A percentile compares a stretch with the other conserved stretches of the same genome.
phyloP scores from a whole-genome alignment of 2,329 filamentous ascomycete genomes.

The Trichoderma aggressivum region DNA sequence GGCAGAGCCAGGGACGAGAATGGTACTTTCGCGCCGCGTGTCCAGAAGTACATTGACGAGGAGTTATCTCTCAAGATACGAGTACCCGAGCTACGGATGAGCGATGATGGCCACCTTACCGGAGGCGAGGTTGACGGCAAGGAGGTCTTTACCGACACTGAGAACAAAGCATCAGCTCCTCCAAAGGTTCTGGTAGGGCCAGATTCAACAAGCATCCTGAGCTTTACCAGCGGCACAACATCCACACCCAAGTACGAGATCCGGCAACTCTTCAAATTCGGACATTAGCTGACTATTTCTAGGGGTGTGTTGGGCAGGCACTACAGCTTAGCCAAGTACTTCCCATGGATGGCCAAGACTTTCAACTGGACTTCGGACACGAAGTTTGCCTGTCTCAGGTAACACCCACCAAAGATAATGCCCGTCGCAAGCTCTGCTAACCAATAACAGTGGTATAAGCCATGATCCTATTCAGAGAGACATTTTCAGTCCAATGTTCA shows the following conservation, averaged over 20 bases:
- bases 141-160: constrained; percentile 61
- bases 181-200: constrained; percentile 72
- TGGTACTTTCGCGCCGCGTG: constrained; percentile 40
- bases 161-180: constrained; percentile 50
- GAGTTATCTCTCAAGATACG: constrained; percentile 70
- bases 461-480: constrained; percentile 66
- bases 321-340: constrained; percentile 81
- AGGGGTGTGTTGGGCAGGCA: constrained; percentile 78
- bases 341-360: constrained; percentile 76
- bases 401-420: background rate
- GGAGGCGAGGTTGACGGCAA: constrained; percentile 64
- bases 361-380: background rate
- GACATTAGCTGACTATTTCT: background rate
- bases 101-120: constrained; percentile 66
- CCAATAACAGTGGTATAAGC: constrained; percentile 47
- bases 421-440: constrained; percentile 19
- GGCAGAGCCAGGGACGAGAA: constrained; percentile 55
- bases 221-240: constrained; percentile 56
- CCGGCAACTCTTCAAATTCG: constrained; percentile 55
- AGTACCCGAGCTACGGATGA: constrained; percentile 69
- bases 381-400: constrained; percentile 11
- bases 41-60: constrained; percentile 65
- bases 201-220: constrained; percentile 39
- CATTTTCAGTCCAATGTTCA: constrained; percentile 86
- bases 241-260: constrained; percentile 29